Percentiles rank a stretch among this genome's conserved stretches.
phyloP scores from a whole-genome alignment of 768 basidiomycete species.

The Mycena crocata region DNA sequence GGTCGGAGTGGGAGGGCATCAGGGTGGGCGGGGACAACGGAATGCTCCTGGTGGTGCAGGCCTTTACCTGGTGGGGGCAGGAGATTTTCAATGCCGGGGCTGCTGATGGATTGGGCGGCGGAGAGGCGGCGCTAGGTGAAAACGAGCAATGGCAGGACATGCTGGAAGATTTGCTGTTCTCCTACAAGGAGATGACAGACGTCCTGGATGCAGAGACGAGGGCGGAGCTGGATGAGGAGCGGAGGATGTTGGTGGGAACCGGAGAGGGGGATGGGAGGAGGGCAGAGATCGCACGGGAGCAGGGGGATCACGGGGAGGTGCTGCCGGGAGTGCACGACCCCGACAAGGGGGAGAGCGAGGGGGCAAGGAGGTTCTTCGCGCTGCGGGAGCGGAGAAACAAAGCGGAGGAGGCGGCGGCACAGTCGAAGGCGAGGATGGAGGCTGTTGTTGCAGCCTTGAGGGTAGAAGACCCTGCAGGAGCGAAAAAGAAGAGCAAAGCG shows the following conservation, averaged over 20 bases:
- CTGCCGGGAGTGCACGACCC: too few relatives aligned
- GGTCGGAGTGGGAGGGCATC: neutral
- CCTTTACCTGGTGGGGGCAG: constrained; percentile 19
- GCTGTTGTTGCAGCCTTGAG: too few relatives aligned
- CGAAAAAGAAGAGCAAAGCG: neutral
- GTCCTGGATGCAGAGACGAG: too few relatives aligned
- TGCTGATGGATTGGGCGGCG: neutral
- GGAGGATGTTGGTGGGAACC: too few relatives aligned
- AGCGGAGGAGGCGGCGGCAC: neutral
- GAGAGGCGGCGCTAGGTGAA: neutral
- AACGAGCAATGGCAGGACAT: neutral
- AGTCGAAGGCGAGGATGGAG: neutral
- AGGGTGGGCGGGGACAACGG: neutral
- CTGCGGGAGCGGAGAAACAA: neutral
- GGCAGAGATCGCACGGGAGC: too few relatives aligned
- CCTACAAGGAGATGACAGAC: neutral
- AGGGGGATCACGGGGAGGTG: too few relatives aligned
- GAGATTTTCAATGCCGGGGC: neutral
- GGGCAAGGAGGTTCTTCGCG: too few relatives aligned
- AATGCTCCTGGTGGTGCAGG: neutral
- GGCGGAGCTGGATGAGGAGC: too few relatives aligned
- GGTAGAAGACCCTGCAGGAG: neutral
- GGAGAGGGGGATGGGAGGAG: too few relatives aligned
- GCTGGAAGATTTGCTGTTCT: neutral
- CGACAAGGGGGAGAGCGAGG: too few relatives aligned